phyloP scores from a whole-genome alignment of 495 filamentous ascomycete genomes.

The Lasiosphaeria hispida region DNA sequence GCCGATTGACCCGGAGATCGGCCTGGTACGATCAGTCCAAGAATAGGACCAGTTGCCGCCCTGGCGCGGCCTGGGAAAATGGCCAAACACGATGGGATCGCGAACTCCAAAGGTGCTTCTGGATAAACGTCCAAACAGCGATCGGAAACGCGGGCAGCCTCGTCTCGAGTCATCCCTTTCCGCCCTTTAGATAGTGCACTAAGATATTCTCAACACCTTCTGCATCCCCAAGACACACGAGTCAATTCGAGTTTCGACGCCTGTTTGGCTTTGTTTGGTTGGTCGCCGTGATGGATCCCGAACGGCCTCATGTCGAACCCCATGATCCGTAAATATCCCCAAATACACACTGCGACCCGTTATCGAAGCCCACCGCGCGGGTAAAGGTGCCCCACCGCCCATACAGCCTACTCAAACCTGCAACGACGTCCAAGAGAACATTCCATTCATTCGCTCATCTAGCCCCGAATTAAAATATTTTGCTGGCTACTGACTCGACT shows the following conservation, averaged over 20 bases:
- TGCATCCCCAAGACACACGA: neutral
- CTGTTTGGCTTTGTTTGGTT: constrained; percentile 12
- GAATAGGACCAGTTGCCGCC: constrained; percentile 20
- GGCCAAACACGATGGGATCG: constrained; percentile 22
- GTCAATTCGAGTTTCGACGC: constrained; percentile 15
- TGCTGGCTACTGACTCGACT: no score
- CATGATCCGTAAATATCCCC: neutral
- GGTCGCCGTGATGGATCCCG: constrained; percentile 3
- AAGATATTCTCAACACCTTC: neutral
- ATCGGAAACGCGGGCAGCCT: constrained; percentile 23
- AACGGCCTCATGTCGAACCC: no score
- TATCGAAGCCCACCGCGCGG: neutral
- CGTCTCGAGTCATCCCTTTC: constrained; percentile 12
- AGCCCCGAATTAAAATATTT: no score
- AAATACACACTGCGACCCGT: constrained; percentile 7
- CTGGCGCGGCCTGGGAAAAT: constrained; percentile 19
- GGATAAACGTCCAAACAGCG: constrained; percentile 22
- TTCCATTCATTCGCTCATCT: neutral
- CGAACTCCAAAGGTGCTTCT: constrained; percentile 7
- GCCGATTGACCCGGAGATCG: constrained; percentile 8
- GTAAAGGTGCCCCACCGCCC: neutral
- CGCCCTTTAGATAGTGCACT: constrained; percentile 6
- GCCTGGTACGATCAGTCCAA: constrained; percentile 6
- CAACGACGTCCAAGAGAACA: constrained; percentile 2
- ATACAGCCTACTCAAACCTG: neutral